A percentile compares a stretch with the other conserved stretches of the same genome.
phyloP scores from a whole-genome alignment of 768 basidiomycete genomes.

The Suillus hirtellus region DNA sequence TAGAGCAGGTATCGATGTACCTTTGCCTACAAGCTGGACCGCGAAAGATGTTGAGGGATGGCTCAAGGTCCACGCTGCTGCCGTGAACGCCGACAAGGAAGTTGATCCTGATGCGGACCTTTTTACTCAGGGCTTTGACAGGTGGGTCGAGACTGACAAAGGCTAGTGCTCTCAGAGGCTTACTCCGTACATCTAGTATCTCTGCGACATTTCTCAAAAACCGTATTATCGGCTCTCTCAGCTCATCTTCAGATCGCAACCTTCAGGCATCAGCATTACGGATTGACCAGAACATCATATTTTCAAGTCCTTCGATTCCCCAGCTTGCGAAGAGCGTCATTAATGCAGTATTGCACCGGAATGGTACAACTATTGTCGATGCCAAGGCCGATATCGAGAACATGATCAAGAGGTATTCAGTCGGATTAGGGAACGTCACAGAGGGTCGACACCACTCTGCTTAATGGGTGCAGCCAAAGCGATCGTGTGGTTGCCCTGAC shows the following conservation, averaged over 20 bases:
- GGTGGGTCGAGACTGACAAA: constrained; percentile 21
- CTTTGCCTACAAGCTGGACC: too few relatives aligned
- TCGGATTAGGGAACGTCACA: constrained; percentile 16
- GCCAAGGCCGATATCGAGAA: constrained; percentile 30
- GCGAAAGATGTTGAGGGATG: too few relatives aligned
- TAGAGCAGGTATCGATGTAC: too few relatives aligned
- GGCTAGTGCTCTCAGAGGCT: background rate
- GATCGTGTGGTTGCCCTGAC: constrained; percentile 36
- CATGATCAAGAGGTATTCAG: constrained; percentile 42
- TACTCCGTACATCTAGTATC: constrained; percentile 19
- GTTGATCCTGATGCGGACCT: too few relatives aligned
- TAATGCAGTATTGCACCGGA: constrained; percentile 10
- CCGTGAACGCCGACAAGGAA: too few relatives aligned
- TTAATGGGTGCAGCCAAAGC: constrained; percentile 3
- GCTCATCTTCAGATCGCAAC: constrained; percentile 29
- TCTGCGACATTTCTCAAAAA: constrained; percentile 32
- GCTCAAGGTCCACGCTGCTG: too few relatives aligned
- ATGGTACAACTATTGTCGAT: constrained; percentile 7
- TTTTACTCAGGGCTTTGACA: constrained; percentile 36
- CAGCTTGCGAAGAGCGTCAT: constrained; percentile 28
- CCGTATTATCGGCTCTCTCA: constrained; percentile 23
- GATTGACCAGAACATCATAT: constrained; percentile 36
- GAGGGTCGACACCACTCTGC: constrained; percentile 9
- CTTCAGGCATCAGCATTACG: constrained; percentile 25
- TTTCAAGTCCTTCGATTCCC: constrained; percentile 41